phyloP scores from a whole-genome alignment of 352 stramenopile species.

The Pythium sukuiense region DNA sequence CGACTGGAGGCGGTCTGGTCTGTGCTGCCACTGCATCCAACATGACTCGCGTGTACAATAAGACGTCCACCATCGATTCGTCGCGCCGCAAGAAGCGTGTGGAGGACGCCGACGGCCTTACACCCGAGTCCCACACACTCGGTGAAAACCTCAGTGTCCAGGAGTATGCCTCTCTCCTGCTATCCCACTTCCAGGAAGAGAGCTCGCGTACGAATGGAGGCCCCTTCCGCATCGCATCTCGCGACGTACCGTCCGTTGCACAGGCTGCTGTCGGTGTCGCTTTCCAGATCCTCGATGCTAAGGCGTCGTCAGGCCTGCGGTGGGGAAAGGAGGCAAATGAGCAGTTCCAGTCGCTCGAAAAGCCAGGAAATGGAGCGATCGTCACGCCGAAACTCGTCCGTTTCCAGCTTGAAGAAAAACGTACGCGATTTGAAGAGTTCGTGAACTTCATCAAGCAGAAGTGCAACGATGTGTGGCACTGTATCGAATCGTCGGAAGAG shows the following conservation, averaged over 20 bases:
- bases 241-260: slow-evolving; percentile 48
- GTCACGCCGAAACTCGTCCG: slow-evolving; percentile 84
- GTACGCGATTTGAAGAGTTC: slow-evolving; percentile 54
- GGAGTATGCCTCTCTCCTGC: slow-evolving; percentile 55
- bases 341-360: slow-evolving; percentile 18
- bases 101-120: slow-evolving; percentile 42
- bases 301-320: slow-evolving; percentile 75
- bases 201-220: slow-evolving; percentile 1
- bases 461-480: slow-evolving; percentile 59
- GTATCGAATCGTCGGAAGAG: slow-evolving; percentile 52
- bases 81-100: slow-evolving; percentile 31
- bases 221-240: slow-evolving; percentile 42
- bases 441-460: slow-evolving; percentile 66
- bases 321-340: slow-evolving; percentile 54
- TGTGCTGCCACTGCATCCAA: slow-evolving; percentile 67
- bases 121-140: slow-evolving; percentile 33
- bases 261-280: slow-evolving; percentile 60
- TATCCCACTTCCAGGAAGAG: slow-evolving; percentile 61
- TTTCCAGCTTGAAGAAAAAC: slow-evolving; percentile 85
- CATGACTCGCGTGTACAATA: slow-evolving; percentile 59
- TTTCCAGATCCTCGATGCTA: slow-evolving; percentile 79
- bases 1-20: slow-evolving; percentile 39
- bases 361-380: slow-evolving; percentile 19
- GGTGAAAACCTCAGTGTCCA: slow-evolving; percentile 41
- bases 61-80: not conserved